Evolutionary conservation across 2,329 filamentous ascomycete species (phyloP).

Genomic region (Diaporthe vaccinii): DNA sequence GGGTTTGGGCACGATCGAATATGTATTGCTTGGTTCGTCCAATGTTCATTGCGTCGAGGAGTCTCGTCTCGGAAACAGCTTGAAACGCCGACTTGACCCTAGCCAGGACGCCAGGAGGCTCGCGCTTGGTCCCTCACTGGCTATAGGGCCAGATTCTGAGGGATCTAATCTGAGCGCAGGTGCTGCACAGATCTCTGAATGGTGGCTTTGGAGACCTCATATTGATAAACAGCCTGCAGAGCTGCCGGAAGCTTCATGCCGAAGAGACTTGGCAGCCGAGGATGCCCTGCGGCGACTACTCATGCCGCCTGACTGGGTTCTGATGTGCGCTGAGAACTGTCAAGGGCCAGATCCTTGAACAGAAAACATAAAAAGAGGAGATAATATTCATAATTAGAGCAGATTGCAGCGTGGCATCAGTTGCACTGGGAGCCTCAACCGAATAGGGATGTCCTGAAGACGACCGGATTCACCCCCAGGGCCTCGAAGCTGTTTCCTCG

Average conservation of each 20-base stretch:
- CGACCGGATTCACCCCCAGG: background rate
- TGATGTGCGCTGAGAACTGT: background rate
- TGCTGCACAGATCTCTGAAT: background rate
- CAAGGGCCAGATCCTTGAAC: background rate
- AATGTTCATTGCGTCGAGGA: slow-evolving; percentile 10
- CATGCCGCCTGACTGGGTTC: background rate
- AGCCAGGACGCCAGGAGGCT: background rate
- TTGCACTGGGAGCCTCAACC: background rate
- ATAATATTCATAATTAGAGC: background rate
- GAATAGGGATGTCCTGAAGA: background rate
- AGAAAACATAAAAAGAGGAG: no score
- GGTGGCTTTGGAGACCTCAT: background rate
- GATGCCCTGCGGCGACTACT: background rate
- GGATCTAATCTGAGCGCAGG: no score
- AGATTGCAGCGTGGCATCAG: background rate
- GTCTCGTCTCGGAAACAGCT: slow-evolving; percentile 25
- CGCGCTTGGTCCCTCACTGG: slow-evolving; percentile 11
- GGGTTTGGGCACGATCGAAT: background rate
- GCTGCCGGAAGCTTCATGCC: background rate
- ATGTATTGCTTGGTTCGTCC: slow-evolving; percentile 24
- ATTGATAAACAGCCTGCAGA: background rate
- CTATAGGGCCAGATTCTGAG: background rate
- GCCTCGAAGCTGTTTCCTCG: background rate
- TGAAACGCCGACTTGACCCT: slow-evolving; percentile 18
- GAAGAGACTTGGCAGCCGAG: no score